Conservation (phyloP, 2,329 filamentous ascomycete species). For the Mycosphaerella arachidis region DNA sequence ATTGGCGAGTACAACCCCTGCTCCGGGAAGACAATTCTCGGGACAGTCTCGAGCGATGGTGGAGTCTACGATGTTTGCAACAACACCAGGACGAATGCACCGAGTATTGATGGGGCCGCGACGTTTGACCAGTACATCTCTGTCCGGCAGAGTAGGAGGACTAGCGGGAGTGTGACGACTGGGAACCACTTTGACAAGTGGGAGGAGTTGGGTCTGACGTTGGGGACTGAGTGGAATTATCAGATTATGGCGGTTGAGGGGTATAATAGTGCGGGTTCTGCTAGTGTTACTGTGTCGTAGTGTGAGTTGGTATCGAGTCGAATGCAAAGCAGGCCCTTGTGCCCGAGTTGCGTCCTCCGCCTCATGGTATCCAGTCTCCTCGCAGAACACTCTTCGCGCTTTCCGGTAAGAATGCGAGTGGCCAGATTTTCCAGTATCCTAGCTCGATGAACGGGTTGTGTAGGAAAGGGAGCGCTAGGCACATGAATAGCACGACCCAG, state of each 20-base stretch:
- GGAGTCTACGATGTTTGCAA: constrained; percentile 51
- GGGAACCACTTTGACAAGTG: constrained; percentile 53
- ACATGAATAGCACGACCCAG: constrained; percentile 19
- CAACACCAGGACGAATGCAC: constrained; percentile 42
- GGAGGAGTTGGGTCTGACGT: constrained; percentile 21
- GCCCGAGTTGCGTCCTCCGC: background rate
- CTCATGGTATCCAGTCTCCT: constrained; percentile 4
- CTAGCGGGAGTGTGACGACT: constrained; percentile 48
- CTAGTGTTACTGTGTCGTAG: constrained; percentile 7
- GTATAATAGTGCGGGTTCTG: constrained; percentile 9
- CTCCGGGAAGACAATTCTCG: constrained; percentile 46
- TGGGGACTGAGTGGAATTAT: constrained; percentile 10
- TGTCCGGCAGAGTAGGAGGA: constrained; percentile 48
- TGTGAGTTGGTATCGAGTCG: background rate
- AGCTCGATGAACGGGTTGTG: constrained; percentile 24
- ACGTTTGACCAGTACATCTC: constrained; percentile 53
- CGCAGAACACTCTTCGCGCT: background rate
- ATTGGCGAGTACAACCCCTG: constrained; percentile 46
- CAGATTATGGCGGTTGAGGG: constrained; percentile 16
- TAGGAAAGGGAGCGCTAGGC: constrained; percentile 20
- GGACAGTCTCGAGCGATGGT: constrained; percentile 50
- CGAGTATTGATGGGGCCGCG: constrained; percentile 49
- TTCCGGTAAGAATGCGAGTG: constrained; percentile 2
- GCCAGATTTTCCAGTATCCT: constrained; percentile 28
- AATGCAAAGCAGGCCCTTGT: no score